These are phyloP conservation scores for Talaromyces adpressus DNA, from an alignment of 495 filamentous ascomycete species.

Conservation along the genomic window DNA sequence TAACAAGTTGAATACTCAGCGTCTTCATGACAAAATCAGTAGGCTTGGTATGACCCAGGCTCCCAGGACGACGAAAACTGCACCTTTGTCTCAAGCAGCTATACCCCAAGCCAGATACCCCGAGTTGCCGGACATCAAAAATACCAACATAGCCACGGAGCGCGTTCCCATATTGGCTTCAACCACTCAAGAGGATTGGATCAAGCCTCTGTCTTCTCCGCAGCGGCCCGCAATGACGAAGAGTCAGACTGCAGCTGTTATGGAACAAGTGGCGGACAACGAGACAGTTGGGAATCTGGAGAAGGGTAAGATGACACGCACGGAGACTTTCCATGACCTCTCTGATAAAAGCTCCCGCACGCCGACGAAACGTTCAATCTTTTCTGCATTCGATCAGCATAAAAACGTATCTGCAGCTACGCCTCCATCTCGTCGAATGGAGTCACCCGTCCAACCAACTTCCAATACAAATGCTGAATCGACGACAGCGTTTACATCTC, in stretches of 20 bases:
- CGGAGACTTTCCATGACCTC: conserved; percentile 2
- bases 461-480: conserved; percentile 29
- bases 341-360: neutral
- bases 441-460: conserved; percentile 15
- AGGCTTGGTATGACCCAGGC: conserved; percentile 80
- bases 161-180: conserved; percentile 16
- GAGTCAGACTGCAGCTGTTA: conserved; percentile 50
- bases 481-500: conserved; percentile 66
- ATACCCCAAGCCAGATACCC: conserved; percentile 44
- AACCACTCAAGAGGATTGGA: conserved; percentile 58
- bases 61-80: conserved; percentile 62
- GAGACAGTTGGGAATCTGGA: neutral
- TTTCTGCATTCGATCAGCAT: conserved; percentile 29
- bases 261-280: conserved; percentile 38
- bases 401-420: conserved; percentile 48
- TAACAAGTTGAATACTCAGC: conserved; percentile 85
- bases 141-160: conserved; percentile 19
- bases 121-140: conserved; percentile 41
- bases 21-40: conserved; percentile 85
- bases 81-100: conserved; percentile 35
- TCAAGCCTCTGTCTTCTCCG: conserved; percentile 50
- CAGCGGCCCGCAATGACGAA: conserved; percentile 44
- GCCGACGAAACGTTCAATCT: neutral
- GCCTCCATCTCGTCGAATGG: conserved; percentile 28
- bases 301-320: conserved; percentile 3